Percentiles rank a stretch among this genome's conserved stretches.
Conservation (phyloP, 164 flowering plant species). For the Chimonanthus praecox region DNA sequence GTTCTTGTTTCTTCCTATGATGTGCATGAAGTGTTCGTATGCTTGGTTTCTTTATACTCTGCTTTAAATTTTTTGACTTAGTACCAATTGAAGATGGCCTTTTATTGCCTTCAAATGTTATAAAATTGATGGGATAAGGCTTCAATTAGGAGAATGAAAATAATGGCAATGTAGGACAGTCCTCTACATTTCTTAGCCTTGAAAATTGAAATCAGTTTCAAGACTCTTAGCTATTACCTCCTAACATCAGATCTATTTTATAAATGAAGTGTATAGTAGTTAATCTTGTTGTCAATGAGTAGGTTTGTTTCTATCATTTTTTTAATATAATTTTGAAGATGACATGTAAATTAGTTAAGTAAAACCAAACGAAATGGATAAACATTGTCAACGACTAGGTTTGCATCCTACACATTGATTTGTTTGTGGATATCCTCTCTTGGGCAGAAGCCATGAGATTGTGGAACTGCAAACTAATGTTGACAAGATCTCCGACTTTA, state of each 20-base stretch:
- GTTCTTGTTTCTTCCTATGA: neutral
- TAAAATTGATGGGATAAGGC: neutral
- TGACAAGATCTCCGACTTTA: too few relatives aligned
- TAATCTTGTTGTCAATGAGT: too few relatives aligned
- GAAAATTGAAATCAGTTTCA: neutral
- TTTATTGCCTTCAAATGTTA: neutral
- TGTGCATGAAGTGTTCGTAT: neutral
- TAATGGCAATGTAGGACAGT: neutral
- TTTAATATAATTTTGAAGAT: too few relatives aligned
- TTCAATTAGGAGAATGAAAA: neutral
- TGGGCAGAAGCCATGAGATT: too few relatives aligned
- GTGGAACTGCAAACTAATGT: too few relatives aligned
- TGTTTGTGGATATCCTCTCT: too few relatives aligned
- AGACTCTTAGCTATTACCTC: neutral
- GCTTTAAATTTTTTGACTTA: neutral
- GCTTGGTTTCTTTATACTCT: neutral
- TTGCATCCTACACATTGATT: too few relatives aligned
- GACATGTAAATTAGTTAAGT: too few relatives aligned
- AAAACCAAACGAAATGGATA: too few relatives aligned
- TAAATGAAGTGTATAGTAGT: too few relatives aligned
- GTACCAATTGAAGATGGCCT: neutral
- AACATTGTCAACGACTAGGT: too few relatives aligned
- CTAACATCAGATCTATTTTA: neutral
- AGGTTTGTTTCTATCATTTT: too few relatives aligned
- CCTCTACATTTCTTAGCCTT: neutral